Evolutionary conservation across 176 grass and related monocot species (phyloP).

Genomic region (Pharus latifolius): DNA sequence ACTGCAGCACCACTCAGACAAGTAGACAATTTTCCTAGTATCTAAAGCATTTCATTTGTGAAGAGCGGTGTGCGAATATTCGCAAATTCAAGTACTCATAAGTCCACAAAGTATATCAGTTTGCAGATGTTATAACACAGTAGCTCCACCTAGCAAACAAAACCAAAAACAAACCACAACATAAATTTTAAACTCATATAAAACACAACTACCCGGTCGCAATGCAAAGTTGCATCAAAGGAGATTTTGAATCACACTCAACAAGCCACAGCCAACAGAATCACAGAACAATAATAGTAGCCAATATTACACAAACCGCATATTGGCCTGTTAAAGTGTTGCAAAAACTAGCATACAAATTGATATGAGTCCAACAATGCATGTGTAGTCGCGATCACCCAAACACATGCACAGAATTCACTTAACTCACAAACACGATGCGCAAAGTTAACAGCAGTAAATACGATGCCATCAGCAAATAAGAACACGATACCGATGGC

Average conservation of each 20-base stretch:
- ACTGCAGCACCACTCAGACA: too few species aligned
- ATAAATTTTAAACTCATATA: background rate
- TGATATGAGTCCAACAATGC: too few species aligned
- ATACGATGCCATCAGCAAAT: background rate
- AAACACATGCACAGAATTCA: background rate
- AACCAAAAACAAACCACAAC: background rate
- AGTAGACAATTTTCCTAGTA: too few species aligned
- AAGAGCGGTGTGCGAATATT: too few species aligned
- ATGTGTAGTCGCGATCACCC: too few species aligned
- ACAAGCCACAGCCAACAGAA: background rate
- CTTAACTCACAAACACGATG: background rate
- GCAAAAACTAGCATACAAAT: too few species aligned
- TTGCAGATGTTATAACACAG: background rate
- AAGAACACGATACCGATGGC: constrained; percentile 54
- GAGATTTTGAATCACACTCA: background rate
- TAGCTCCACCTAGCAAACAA: background rate
- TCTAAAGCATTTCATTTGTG: too few species aligned
- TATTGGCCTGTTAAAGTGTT: too few species aligned
- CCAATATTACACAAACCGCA: too few species aligned
- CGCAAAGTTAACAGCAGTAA: background rate
- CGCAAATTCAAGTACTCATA: too few species aligned
- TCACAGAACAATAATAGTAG: background rate
- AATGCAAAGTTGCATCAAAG: background rate
- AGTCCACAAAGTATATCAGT: too few species aligned
- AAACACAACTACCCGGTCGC: background rate